phyloP scores from a whole-genome alignment of 495 filamentous ascomycete species.

The Penicillium verhagenii region DNA sequence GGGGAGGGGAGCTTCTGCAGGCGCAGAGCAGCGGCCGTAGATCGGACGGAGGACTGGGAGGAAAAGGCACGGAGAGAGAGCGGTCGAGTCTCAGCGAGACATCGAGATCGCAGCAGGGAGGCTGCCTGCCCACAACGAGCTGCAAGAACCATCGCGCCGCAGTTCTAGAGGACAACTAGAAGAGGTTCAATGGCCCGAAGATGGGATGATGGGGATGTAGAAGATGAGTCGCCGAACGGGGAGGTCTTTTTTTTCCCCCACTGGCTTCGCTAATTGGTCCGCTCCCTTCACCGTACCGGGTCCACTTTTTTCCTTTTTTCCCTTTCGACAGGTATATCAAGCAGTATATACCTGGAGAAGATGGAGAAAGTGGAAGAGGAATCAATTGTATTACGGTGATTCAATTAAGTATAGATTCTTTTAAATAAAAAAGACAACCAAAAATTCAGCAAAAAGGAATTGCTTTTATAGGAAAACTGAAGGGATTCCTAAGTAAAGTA shows the following conservation, averaged over 20 bases:
- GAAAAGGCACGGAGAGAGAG: constrained; percentile 44
- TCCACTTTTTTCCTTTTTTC: constrained; percentile 24
- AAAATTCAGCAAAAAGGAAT: too few relatives aligned
- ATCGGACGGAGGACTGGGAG: constrained; percentile 36
- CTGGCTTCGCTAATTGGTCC: constrained; percentile 26
- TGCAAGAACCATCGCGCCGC: constrained; percentile 50
- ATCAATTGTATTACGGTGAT: not conserved
- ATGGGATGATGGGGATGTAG: constrained; percentile 15
- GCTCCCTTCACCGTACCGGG: constrained; percentile 25
- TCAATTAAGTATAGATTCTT: too few relatives aligned
- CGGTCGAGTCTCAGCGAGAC: constrained; percentile 41
- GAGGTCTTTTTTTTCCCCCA: constrained; percentile 31
- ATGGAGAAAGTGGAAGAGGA: constrained; percentile 2
- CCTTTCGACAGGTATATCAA: too few relatives aligned
- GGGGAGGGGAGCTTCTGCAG: constrained; percentile 39
- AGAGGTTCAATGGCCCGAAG: constrained; percentile 27
- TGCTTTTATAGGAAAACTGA: not conserved
- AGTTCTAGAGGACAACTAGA: constrained; percentile 10
- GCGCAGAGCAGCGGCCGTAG: constrained; percentile 37
- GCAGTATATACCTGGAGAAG: too few relatives aligned
- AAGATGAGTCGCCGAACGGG: constrained; percentile 25
- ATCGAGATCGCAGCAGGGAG: constrained; percentile 46
- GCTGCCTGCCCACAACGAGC: constrained; percentile 51
- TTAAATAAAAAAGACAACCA: too few relatives aligned
- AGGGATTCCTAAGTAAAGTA: not conserved